phyloP scores from a whole-genome alignment of 2,329 filamentous ascomycete species.

The Colletotrichum horii region DNA sequence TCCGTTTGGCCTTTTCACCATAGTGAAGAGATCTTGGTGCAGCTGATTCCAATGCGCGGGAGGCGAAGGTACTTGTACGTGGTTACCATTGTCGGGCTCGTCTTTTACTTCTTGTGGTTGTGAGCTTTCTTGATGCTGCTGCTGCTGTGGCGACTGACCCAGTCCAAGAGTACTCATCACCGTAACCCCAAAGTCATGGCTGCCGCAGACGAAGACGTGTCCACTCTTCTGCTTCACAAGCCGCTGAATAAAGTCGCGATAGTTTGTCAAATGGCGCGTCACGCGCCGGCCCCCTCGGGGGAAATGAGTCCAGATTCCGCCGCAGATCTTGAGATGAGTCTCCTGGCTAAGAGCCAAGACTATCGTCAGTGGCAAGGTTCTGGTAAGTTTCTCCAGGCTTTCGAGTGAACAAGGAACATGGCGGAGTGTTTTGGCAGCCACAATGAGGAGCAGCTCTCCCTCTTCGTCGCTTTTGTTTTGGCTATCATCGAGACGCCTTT shows the following conservation, averaged over 20 bases:
- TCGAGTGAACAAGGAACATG: slow-evolving; percentile 9
- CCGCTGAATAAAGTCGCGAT: background rate
- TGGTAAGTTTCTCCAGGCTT: background rate
- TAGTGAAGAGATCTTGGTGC: slow-evolving; percentile 11
- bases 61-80: background rate
- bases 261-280: background rate
- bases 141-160: background rate
- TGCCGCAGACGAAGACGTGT: slow-evolving; percentile 14
- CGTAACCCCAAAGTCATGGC: slow-evolving; percentile 5
- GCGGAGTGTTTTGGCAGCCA: slow-evolving; percentile 4
- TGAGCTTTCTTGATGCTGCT: background rate
- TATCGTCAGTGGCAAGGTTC: background rate
- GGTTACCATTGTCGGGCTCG: background rate
- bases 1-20: background rate
- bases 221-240: background rate
- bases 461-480: background rate
- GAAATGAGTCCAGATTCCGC: background rate
- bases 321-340: background rate
- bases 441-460: background rate
- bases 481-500: background rate
- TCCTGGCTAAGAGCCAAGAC: slow-evolving; percentile 10
- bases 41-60: background rate
- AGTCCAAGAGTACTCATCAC: slow-evolving; percentile 3
- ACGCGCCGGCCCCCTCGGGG: background rate
- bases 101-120: background rate